Evolutionary conservation across 2,329 filamentous ascomycete species (phyloP).

Genomic region (Fusarium heterosporum): DNA sequence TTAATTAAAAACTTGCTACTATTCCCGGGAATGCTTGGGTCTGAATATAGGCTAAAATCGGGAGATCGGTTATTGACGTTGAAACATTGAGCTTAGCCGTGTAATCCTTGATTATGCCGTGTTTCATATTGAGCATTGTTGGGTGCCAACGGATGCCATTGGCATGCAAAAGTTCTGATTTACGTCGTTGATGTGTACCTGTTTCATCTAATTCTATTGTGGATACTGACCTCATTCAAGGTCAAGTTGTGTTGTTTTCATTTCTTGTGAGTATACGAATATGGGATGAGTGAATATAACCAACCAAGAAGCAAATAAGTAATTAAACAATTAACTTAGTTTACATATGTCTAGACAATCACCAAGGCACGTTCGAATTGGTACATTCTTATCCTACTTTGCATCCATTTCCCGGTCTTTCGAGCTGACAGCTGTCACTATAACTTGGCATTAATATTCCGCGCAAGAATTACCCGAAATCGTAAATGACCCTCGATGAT

Average conservation of each 20-base stretch:
- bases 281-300: too few species aligned
- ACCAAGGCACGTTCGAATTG: too few species aligned
- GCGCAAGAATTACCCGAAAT: neutral
- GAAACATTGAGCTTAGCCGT: conserved; percentile 14
- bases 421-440: neutral
- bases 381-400: too few species aligned
- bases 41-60: conserved; percentile 11
- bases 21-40: neutral
- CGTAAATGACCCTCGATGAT: neutral
- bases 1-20: neutral
- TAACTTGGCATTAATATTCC: neutral
- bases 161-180: neutral
- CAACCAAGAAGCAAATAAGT: too few species aligned
- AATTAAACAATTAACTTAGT: too few species aligned
- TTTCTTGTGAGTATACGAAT: too few species aligned
- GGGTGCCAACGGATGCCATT: neutral
- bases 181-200: neutral
- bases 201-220: neutral
- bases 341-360: too few species aligned
- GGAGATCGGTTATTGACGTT: neutral
- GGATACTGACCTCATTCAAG: too few species aligned
- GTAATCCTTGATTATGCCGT: conserved; percentile 3
- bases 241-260: too few species aligned
- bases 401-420: too few species aligned
- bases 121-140: conserved; percentile 11